Conservation (phyloP, 768 basidiomycete species). For the Suillus subaureus region DNA sequence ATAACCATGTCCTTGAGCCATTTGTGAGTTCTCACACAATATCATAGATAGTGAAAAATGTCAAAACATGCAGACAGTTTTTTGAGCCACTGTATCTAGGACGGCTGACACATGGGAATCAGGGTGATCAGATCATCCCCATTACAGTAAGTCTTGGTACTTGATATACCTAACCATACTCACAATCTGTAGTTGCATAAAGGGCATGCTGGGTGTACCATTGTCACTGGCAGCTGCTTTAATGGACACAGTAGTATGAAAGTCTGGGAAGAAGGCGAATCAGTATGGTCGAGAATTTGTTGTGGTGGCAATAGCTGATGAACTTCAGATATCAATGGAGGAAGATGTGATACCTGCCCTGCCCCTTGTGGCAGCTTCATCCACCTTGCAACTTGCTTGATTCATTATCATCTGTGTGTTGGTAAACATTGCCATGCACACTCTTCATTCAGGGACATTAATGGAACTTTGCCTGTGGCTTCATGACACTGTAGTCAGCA, state of each 20-base stretch:
- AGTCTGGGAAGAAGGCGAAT: background rate
- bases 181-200: background rate
- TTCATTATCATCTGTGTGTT: background rate
- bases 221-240: background rate
- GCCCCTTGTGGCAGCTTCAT: background rate
- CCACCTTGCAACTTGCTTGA: background rate
- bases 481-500: background rate
- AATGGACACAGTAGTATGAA: background rate
- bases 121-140: background rate
- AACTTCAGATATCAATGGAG: background rate
- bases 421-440: background rate
- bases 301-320: background rate
- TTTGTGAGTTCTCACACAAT: no score
- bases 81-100: slow-evolving; percentile 5
- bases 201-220: background rate
- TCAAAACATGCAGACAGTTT: no score
- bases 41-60: no score
- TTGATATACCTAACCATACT: background rate
- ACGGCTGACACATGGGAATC: slow-evolving; percentile 8
- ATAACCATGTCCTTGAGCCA: no score
- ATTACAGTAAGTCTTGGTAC: background rate
- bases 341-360: background rate
- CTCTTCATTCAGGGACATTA: background rate
- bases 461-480: background rate
- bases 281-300: background rate